Evolutionary conservation across 768 basidiomycete species (phyloP), one percentile per base, ranked within the genome.

Genomic region (Clavaria fumosa): DNA sequence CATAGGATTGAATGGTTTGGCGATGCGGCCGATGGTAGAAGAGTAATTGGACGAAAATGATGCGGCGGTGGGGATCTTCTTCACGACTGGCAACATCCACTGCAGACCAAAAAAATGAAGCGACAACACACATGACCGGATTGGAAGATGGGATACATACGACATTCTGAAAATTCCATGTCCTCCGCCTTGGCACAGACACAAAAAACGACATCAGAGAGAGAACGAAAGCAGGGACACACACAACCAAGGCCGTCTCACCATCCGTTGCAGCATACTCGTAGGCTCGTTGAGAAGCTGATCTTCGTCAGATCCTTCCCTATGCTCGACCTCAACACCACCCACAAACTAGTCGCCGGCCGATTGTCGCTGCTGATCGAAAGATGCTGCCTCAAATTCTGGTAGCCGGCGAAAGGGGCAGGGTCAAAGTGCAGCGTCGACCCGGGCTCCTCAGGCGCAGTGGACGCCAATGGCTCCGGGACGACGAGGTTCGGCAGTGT

Each of bases 281-380:
- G 90, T 95, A 21, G 88, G 84, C 55, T 85, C 83, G 54, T 89
- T 91, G 51, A 90, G 56, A 93, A 91, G 46, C 76, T 83, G 42
- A 97, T 96, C 67, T 70, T 91, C 27, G 90, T 97, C 53, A 97
- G 60, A 54, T 97, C 91, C 64, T 95, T 96, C 43, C 91, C 91
- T 42, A 97, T 93, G 44, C 78, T 83, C 43, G 81, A 75, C 61
- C 95, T 97, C 62, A 97, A 61, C 46, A 95, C 91, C 31, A 78
- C 76, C 91, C 91, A 97, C 31, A 93, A 61, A 58, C 83, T 88
- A 47, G 88, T 85, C 30, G 78, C 77, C 14, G 91, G 91, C 21
- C 90, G 59, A 46, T 91, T 75, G 45, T 90, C 86, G 14, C 42
- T 52, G 28, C 54, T 65, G 35, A 95, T 67, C 1, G 72, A 64